phyloP scores from a whole-genome alignment of 192 early-diverging fungal genomes.

The Dissophora ornata region DNA sequence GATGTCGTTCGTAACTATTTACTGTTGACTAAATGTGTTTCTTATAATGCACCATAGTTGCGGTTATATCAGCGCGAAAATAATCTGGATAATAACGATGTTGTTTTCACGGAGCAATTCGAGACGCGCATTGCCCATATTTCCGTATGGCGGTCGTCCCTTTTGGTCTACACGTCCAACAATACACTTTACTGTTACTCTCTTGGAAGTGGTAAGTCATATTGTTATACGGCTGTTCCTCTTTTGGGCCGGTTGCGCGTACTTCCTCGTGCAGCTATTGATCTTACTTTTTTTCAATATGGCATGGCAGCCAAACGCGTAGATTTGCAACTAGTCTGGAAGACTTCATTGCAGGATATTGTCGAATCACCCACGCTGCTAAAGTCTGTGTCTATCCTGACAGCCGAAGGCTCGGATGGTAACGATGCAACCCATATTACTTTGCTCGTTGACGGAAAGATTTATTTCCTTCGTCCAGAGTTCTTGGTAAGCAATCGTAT shows the following conservation, averaged over 20 bases:
- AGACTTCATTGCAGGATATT: constrained; percentile 47
- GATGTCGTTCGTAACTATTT: too few relatives aligned
- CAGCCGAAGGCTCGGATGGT: constrained; percentile 40
- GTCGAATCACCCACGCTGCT: constrained; percentile 46
- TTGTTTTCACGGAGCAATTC: constrained; percentile 67
- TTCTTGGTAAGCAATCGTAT: constrained; percentile 41
- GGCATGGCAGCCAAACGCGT: constrained; percentile 37
- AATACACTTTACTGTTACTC: constrained; percentile 59
- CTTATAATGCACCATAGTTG: constrained; percentile 58
- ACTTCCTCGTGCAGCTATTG: too few relatives aligned
- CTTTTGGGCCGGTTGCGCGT: too few relatives aligned
- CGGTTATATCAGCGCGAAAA: constrained; percentile 77
- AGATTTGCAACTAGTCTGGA: constrained; percentile 49
- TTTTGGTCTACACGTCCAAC: constrained; percentile 70
- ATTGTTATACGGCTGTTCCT: too few relatives aligned
- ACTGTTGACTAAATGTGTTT: too few relatives aligned
- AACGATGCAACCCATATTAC: constrained; percentile 69
- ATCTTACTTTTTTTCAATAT: neutral
- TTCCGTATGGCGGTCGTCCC: constrained; percentile 61
- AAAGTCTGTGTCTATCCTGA: constrained; percentile 48
- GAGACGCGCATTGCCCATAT: constrained; percentile 62
- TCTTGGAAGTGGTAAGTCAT: constrained; percentile 39
- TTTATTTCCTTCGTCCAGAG: constrained; percentile 71
- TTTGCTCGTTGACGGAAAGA: constrained; percentile 73
- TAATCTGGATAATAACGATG: constrained; percentile 74